phyloP scores from a whole-genome alignment of 2,329 filamentous ascomycete genomes.

The Fusarium mundagurra region DNA sequence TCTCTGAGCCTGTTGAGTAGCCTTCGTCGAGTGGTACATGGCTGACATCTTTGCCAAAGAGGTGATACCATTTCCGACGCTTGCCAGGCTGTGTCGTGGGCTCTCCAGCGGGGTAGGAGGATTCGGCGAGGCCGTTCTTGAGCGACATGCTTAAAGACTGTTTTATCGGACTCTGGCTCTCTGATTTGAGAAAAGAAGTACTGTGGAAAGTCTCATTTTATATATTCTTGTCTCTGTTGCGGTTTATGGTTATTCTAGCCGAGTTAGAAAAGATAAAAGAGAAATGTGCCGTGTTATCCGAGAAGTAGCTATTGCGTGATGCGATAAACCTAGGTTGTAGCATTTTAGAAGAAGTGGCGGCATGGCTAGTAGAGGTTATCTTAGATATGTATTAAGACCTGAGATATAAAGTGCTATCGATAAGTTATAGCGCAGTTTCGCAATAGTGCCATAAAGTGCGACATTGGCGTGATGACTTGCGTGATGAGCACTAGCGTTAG shows the following conservation, averaged over 20 bases:
- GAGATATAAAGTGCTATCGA: background rate
- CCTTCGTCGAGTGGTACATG: background rate
- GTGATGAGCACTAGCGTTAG: background rate
- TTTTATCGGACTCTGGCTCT: background rate
- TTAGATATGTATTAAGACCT: background rate
- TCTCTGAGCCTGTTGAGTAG: background rate
- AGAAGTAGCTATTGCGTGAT: background rate
- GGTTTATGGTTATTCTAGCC: background rate
- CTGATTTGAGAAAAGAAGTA: accelerated
- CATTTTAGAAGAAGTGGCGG: background rate
- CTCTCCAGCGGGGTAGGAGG: background rate
- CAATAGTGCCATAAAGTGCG: background rate
- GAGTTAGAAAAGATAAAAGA: background rate
- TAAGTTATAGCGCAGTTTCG: background rate
- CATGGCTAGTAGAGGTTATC: background rate
- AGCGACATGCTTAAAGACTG: background rate
- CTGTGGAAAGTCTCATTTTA: background rate
- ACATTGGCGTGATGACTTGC: background rate
- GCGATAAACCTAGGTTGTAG: background rate
- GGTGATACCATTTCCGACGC: background rate
- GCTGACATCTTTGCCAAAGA: background rate
- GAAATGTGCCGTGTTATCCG: background rate
- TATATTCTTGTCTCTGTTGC: background rate
- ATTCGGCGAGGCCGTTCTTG: background rate
- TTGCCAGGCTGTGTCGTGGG: background rate